Base-by-base conservation (phyloP, 768 basidiomycete species). In the Lactifluus piperatus region DNA sequence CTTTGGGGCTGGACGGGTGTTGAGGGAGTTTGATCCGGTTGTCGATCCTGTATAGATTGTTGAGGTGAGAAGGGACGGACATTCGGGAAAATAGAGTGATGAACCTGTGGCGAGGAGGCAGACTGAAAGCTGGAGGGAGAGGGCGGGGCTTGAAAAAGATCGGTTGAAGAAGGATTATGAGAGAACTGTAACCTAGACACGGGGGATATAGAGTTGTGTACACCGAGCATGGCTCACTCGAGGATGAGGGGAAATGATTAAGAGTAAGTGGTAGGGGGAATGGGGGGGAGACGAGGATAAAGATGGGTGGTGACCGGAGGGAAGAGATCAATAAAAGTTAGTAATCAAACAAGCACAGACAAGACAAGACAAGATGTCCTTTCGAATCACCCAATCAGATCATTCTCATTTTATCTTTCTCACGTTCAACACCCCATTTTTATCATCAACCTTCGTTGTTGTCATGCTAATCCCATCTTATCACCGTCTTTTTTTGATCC, bases 341-440 rank as follows among this genome's bases (percentile, higher is more conserved):
- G 41, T 51, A 59, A 62, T 62, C 62, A 62, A 57, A 58, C 51
- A 29, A 58, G 32, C 34, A 51, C 20, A 7, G 16, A 9, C 26
- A 34, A n/a, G n/a, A 49, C 54, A 49, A 20, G 34, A 55, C 26
- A 61, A 49, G 50, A 56, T 37, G 37, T 39, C 37, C 41, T 32
- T 13, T 22, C 44, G 52, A 57, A 57, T 63, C 58, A 63, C 16
- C 61, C 62, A 63, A 63, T 63, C 62, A 63, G n/a, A 47, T 8
- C 47, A 0, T 4, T 2, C 11, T 36, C 26, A 55, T 63, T 63
- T 51, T 37, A 49, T 34, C 13, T 11, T 56, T 62, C 62, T 24
- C 62, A 61, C 62, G 62, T 43, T 29, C 26, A 14, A 29, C 47
- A 43, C 50, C 59, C 50, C 20, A 7, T 8, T 44, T 11, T 36